Base-by-base conservation (phyloP, 139 green algal species). In the Coccomyxa sp. region DNA sequence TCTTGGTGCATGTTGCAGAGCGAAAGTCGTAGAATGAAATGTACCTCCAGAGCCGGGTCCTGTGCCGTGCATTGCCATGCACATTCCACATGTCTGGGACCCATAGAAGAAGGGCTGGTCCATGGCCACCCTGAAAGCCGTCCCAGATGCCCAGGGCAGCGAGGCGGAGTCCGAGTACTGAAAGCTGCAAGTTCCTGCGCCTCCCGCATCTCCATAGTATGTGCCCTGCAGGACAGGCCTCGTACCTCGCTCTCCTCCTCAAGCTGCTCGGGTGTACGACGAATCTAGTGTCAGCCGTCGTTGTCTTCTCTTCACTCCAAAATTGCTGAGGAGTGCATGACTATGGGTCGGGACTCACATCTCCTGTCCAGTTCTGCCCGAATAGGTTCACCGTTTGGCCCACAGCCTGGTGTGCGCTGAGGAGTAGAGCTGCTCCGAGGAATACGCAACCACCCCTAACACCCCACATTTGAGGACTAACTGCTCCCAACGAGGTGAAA, bases 161-260 rank as follows among this genome's bases (percentile, higher is more conserved):
- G 22, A n/a, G 29, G 40, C 40, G 24, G 70, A 73, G 50, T 58
- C 55, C 0, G 44, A 73, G 24, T 73, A 73, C 29, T 72, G 50
- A 27, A 82, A 78, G 35, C 78, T 78, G 78, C 78, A 82, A 36
- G 71, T 35, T 10, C 78, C 78, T 40, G 78, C 35, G 12, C 78
- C 78, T 39, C 31, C 39, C 44, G 78, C n/a, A 31, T 77, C 40
- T n/a, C 77, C 77, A 70, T 81, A 81, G 41, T 81, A 81, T 55
- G 77, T 81, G 18, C 77, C 77, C 77, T 81, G 41, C 34, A 71
- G 16, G 14, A 58, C n/a, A n/a, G n/a, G n/a, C n/a, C n/a, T n/a
- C n/a, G n/a, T n/a, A n/a, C n/a, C n/a, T n/a, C n/a, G n/a, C n/a
- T n/a, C n/a, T n/a, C n/a, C n/a, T n/a, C n/a, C n/a, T n/a, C n/a